Evolutionary conservation across 2,329 filamentous ascomycete species (phyloP).

Genomic region (Phoma sp.): DNA sequence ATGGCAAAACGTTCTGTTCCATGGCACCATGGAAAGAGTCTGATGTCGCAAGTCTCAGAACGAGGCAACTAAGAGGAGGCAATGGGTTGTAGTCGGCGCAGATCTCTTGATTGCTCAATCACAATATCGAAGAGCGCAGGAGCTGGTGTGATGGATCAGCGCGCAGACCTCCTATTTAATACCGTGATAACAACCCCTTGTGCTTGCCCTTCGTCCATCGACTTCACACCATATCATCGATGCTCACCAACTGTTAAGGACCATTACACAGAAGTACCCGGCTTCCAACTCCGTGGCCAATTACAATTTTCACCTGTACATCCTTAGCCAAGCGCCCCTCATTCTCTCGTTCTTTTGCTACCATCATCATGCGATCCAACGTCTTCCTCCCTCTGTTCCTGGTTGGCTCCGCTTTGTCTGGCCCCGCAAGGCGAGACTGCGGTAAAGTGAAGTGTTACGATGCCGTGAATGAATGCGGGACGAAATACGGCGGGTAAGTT

Average conservation of each 20-base stretch:
- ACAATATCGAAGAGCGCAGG: not conserved
- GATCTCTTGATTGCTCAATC: not conserved
- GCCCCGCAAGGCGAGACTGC: slow-evolving; percentile 28
- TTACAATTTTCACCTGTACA: not conserved
- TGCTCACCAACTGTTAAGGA: not conserved
- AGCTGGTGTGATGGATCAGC: not conserved
- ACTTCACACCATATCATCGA: not conserved
- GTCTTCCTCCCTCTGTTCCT: not conserved
- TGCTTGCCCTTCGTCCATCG: not conserved
- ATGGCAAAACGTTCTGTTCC: not conserved
- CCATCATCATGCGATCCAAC: not conserved
- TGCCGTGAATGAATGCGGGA: slow-evolving; percentile 28
- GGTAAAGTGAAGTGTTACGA: slow-evolving; percentile 26
- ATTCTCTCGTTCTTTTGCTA: not conserved
- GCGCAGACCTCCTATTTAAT: slow-evolving; percentile 3
- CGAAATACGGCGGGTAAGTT: slow-evolving; percentile 31
- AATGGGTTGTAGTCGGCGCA: not conserved
- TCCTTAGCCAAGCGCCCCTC: not conserved
- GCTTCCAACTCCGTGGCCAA: not conserved
- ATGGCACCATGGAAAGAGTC: not conserved
- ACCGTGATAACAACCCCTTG: not conserved
- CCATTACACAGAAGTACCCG: not conserved
- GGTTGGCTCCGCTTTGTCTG: slow-evolving; percentile 10
- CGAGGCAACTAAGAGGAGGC: not conserved
- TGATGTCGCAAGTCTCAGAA: slow-evolving; percentile 2